phyloP scores from a whole-genome alignment of 2,329 filamentous ascomycete genomes.

The Ophiocordyceps camponoti-saundersi region DNA sequence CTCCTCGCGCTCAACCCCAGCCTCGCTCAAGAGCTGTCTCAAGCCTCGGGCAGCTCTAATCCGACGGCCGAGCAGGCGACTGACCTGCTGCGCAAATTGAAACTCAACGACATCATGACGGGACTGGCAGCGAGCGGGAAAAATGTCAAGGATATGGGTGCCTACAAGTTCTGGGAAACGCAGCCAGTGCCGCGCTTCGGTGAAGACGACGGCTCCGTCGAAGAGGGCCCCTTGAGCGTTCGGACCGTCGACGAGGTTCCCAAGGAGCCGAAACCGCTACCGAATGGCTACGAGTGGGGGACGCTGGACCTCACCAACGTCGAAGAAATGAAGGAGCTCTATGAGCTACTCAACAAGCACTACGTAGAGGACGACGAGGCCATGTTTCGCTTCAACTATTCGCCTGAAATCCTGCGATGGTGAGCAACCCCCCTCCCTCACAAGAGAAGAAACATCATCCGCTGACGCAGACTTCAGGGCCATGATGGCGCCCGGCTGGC shows the following conservation, averaged over 20 bases:
- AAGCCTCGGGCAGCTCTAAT: slow-evolving; percentile 18
- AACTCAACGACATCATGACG: slow-evolving; percentile 55
- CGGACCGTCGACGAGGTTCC: slow-evolving; percentile 65
- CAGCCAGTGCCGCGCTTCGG: slow-evolving; percentile 85
- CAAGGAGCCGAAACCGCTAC: slow-evolving; percentile 56
- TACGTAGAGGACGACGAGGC: slow-evolving; percentile 96
- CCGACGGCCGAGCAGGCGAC: slow-evolving; percentile 24
- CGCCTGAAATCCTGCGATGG: slow-evolving; percentile 76
- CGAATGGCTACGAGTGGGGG: slow-evolving; percentile 86
- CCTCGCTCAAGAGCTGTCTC: slow-evolving; percentile 40
- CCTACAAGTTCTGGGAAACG: slow-evolving; percentile 97
- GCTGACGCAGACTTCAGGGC: slow-evolving; percentile 40
- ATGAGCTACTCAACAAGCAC: slow-evolving; percentile 78
- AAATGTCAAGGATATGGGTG: slow-evolving; percentile 90
- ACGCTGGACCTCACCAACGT: slow-evolving; percentile 72
- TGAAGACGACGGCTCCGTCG: slow-evolving; percentile 33
- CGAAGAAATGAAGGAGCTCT: slow-evolving; percentile 72
- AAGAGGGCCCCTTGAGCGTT: slow-evolving; percentile 71
- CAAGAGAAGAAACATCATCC: background rate
- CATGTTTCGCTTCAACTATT: slow-evolving; percentile 97
- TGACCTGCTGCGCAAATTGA: slow-evolving; percentile 43
- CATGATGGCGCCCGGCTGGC: slow-evolving; percentile 87
- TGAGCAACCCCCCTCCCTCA: slow-evolving; percentile 22
- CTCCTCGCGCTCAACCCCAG: slow-evolving; percentile 59
- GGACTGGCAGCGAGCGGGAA: slow-evolving; percentile 62